Conservation (phyloP, 2,329 filamentous ascomycete genomes). For the Talaromyces sp. region DNA sequence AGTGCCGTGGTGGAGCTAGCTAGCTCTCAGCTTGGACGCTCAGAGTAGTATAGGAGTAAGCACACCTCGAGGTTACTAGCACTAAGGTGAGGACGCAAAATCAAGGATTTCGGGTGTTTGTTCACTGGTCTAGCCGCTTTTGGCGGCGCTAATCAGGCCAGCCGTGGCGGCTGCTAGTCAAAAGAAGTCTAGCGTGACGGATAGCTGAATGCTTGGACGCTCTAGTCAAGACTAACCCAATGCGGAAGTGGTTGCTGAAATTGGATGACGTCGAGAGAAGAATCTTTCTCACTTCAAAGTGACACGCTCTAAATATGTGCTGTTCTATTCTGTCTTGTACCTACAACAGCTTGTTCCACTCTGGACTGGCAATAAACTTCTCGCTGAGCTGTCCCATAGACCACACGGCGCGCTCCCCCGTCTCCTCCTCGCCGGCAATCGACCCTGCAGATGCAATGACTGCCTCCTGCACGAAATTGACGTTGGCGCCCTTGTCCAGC, state of each 20-base stretch:
- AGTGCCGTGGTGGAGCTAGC: neutral
- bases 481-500: constrained; percentile 54
- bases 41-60: neutral
- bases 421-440: constrained; percentile 21
- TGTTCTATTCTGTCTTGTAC: neutral
- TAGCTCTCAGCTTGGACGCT: neutral
- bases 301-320: neutral
- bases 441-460: constrained; percentile 40
- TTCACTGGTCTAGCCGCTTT: neutral
- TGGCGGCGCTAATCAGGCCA: neutral
- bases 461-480: constrained; percentile 59
- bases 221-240: neutral
- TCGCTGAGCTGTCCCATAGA: constrained; percentile 61
- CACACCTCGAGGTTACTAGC: no score
- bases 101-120: constrained; percentile 1
- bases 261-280: constrained; percentile 16
- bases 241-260: neutral
- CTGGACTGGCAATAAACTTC: constrained; percentile 61
- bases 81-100: neutral
- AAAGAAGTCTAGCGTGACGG: neutral
- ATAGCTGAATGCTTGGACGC: neutral
- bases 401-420: constrained; percentile 38
- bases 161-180: neutral
- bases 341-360: constrained; percentile 53
- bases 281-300: no score